These are phyloP conservation scores for Pseudonitzschia multiseries DNA, from an alignment of 108 stramenopile species.

Conservation along the genomic window DNA sequence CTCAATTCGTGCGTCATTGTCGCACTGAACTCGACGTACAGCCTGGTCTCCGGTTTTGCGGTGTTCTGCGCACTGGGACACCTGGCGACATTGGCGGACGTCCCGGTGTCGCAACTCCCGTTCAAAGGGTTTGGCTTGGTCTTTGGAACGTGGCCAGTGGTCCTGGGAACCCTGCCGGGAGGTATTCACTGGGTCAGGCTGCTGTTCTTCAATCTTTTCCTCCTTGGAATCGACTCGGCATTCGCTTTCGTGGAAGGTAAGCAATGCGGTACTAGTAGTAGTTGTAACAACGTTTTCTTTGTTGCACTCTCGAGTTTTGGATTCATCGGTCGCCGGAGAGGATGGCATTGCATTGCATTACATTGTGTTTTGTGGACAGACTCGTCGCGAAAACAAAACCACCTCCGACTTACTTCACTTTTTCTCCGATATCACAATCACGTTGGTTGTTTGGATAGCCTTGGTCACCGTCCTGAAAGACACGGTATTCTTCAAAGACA, in stretches of 20 bases:
- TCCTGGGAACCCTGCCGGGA: constrained; percentile 48
- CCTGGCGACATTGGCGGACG: constrained; percentile 30
- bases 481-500: neutral
- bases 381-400: too few relatives aligned
- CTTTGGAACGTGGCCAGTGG: constrained; percentile 61
- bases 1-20: constrained; percentile 52
- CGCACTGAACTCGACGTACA: constrained; percentile 43
- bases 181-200: constrained; percentile 56
- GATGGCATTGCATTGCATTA: too few relatives aligned
- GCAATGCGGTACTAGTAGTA: neutral
- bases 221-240: constrained; percentile 65
- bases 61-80: constrained; percentile 61
- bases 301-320: too few relatives aligned
- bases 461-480: constrained; percentile 19
- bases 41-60: constrained; percentile 61
- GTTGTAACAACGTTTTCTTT: too few relatives aligned
- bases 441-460: neutral
- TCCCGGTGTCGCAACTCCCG: constrained; percentile 25
- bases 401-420: neutral
- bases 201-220: constrained; percentile 52
- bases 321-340: too few relatives aligned
- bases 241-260: constrained; percentile 37
- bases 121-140: constrained; percentile 44
- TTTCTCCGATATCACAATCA: neutral
- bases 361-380: too few relatives aligned